phyloP scores from a whole-genome alignment of 257 asterid genomes.

The Salvia miltiorrhiza region DNA sequence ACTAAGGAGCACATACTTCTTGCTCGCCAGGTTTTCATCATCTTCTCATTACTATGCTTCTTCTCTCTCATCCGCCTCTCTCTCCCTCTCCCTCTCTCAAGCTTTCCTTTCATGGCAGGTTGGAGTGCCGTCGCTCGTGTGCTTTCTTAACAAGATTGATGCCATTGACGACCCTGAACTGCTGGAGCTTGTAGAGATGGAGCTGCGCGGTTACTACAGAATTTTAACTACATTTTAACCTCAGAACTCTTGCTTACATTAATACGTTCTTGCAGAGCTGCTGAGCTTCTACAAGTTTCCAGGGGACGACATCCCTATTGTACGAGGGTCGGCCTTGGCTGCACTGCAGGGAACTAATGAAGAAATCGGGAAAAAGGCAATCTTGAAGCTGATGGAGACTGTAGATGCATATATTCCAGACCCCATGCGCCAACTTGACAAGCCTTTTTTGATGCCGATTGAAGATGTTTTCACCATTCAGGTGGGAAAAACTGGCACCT shows the following conservation, averaged over 20 bases:
- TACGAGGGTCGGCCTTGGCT: constrained; percentile 93
- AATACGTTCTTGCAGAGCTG: constrained; percentile 49
- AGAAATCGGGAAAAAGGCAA: constrained; percentile 81
- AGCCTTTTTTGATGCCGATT: constrained; percentile 91
- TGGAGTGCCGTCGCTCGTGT: constrained; percentile 95
- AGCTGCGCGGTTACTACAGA: constrained; percentile 68
- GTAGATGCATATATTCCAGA: constrained; percentile 95
- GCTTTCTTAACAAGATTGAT: constrained; percentile 88
- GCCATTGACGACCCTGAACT: constrained; percentile 92
- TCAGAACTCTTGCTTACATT: not conserved
- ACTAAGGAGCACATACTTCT: constrained; percentile 90
- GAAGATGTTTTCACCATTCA: constrained; percentile 99
- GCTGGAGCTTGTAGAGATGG: constrained; percentile 98
- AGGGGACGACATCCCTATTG: constrained; percentile 93
- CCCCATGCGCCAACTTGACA: constrained; percentile 85
- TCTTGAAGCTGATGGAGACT: constrained; percentile 87
- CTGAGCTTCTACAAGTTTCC: constrained; percentile 95
- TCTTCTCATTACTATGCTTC: too few species aligned
- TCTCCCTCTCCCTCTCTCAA: too few species aligned
- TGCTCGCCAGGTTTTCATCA: constrained; percentile 73
- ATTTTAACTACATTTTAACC: not conserved
- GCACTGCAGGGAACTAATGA: constrained; percentile 95
- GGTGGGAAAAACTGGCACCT: constrained; percentile 31
- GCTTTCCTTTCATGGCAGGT: constrained; percentile 44
- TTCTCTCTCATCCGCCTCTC: too few species aligned